Percentiles rank a stretch among this genome's conserved stretches.
These are phyloP conservation scores for Xylaria multiplex DNA, from an alignment of 2,329 filamentous ascomycete genomes.

Conservation along the genomic window DNA sequence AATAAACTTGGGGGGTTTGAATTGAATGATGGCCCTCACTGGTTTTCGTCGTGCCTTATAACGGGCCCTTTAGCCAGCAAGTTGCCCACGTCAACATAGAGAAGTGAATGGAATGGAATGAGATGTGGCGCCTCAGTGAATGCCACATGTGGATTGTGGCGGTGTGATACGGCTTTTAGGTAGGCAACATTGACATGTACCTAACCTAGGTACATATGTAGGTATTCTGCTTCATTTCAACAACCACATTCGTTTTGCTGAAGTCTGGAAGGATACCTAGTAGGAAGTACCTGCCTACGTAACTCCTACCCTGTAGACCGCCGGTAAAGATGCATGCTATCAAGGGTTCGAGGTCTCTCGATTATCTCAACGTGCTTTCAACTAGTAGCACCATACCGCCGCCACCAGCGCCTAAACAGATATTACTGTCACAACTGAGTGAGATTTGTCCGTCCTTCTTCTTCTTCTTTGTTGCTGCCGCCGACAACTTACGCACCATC, in stretches of 20 bases:
- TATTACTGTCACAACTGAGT: no score
- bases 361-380: background rate
- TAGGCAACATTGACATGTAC: background rate
- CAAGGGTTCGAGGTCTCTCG: background rate
- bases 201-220: no score
- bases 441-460: no score
- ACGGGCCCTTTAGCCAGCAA: constrained; percentile 38
- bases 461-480: no score
- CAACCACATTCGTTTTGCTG: background rate
- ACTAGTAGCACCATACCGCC: no score
- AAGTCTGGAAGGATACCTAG: background rate
- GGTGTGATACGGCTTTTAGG: constrained; percentile 17
- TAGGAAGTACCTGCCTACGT: no score
- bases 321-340: background rate
- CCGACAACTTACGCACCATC: no score
- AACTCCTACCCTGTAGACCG: background rate
- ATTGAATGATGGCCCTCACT: constrained; percentile 7
- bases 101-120: no score
- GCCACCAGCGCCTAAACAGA: no score
- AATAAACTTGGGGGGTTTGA: background rate
- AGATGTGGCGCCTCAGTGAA: constrained; percentile 8
- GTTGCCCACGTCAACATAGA: constrained; percentile 37
- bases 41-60: constrained; percentile 9
- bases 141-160: constrained; percentile 28
- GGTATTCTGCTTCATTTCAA: no score